Conservation (phyloP, 2,329 filamentous ascomycete species). For the Chaetomium globosum region DNA sequence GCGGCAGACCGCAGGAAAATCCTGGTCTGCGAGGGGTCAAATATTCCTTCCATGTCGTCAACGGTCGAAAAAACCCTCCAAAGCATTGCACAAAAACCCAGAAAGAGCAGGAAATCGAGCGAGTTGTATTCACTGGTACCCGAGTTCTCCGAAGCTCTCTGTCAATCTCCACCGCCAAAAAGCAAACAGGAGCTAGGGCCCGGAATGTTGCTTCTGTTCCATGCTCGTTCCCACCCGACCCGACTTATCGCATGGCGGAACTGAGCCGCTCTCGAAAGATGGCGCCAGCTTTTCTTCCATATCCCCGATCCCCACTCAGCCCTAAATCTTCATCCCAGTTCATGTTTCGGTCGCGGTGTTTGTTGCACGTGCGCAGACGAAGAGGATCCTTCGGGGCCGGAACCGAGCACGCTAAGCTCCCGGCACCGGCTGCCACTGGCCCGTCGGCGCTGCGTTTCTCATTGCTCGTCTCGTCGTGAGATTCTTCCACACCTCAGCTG, state of each 20-base stretch:
- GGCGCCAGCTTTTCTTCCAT: neutral
- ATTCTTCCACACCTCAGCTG: constrained; percentile 48
- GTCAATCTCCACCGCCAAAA: neutral
- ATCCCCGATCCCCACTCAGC: neutral
- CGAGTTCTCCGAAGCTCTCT: constrained; percentile 5
- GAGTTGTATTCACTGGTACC: constrained; percentile 3
- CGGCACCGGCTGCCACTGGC: constrained; percentile 34
- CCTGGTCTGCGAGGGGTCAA: neutral
- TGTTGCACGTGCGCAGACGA: neutral
- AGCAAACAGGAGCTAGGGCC: neutral
- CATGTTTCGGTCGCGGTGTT: neutral
- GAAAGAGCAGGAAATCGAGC: neutral
- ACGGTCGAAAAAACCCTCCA: neutral
- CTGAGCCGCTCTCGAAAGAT: neutral
- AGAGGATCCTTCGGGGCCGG: neutral
- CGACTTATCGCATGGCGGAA: neutral
- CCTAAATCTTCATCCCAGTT: neutral
- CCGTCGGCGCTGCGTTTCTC: constrained; percentile 36
- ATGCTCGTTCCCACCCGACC: neutral
- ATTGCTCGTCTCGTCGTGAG: constrained; percentile 47
- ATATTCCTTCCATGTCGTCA: constrained; percentile 5
- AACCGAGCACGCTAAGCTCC: neutral
- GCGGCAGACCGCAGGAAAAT: neutral
- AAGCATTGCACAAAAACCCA: neutral
- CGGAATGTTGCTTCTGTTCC: neutral